Conservation (phyloP, 805 yeast genomes). For the Wickerhamiella lipophila region DNA sequence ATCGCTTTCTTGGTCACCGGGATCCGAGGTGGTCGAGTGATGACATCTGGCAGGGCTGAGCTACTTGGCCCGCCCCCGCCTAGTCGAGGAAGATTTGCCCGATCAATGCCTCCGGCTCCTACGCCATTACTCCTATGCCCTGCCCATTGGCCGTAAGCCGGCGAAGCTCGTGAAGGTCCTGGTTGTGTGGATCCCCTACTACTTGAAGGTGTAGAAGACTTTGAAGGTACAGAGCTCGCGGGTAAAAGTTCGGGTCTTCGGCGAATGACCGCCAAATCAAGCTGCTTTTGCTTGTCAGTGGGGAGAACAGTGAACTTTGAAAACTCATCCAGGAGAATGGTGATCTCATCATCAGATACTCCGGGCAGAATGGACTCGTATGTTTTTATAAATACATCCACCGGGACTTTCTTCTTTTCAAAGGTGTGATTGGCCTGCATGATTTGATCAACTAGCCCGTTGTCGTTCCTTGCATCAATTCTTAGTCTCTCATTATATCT, state of each 20-base stretch:
- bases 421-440: slow-evolving; percentile 19
- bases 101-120: background rate
- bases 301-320: slow-evolving; percentile 4
- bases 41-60: background rate
- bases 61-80: slow-evolving; percentile 9
- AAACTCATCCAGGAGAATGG: slow-evolving; percentile 18
- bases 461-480: slow-evolving; percentile 26
- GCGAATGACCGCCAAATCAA: slow-evolving; percentile 9
- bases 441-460: slow-evolving; percentile 21
- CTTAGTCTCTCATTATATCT: slow-evolving; percentile 20
- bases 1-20: background rate
- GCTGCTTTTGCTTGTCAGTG: slow-evolving; percentile 3
- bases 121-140: background rate
- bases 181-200: background rate
- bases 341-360: slow-evolving; percentile 15
- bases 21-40: slow-evolving; percentile 16
- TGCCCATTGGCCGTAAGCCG: slow-evolving; percentile 7
- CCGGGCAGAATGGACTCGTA: slow-evolving; percentile 17
- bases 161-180: background rate
- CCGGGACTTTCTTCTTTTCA: slow-evolving; percentile 18
- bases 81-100: slow-evolving; percentile 16
- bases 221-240: background rate
- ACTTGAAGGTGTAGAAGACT: background rate
- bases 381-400: slow-evolving; percentile 18
- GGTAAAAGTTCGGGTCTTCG: background rate